Percentiles rank a stretch among this genome's conserved stretches.
Evolutionary conservation across 179 eudicot genomes (phyloP).

Genomic region (Corrigiola litoralis): DNA sequence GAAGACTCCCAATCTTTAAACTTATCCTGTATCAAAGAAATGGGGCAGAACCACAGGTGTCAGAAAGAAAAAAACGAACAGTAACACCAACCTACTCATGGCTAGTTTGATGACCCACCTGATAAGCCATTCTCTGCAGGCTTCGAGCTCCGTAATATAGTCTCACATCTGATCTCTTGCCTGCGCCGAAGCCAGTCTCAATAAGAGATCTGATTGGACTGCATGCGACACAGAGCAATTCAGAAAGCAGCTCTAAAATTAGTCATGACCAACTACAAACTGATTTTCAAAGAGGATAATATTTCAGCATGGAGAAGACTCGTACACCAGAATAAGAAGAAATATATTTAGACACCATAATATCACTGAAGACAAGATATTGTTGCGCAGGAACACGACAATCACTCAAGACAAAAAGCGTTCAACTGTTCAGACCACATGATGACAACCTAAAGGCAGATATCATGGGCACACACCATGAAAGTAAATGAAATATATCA

Average conservation of each 20-base stretch:
- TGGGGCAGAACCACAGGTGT: neutral
- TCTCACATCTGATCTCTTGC: conserved; percentile 84
- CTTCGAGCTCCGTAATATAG: conserved; percentile 92
- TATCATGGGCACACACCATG: too few relatives aligned
- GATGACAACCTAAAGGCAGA: too few relatives aligned
- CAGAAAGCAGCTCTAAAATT: neutral
- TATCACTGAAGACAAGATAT: too few relatives aligned
- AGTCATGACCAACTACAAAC: neutral
- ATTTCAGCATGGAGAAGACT: neutral
- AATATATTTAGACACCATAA: too few relatives aligned
- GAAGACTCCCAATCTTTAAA: conserved; percentile 87
- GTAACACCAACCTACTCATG: too few relatives aligned
- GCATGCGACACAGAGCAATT: conserved; percentile 28
- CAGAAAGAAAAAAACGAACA: neutral
- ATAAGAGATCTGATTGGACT: conserved; percentile 92
- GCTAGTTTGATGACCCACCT: conserved; percentile 59
- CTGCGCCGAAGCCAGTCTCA: conserved; percentile 77
- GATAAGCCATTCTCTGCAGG: conserved; percentile 92
- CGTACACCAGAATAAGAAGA: neutral
- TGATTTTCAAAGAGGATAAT: neutral
- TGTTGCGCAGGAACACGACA: too few relatives aligned
- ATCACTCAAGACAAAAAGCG: too few relatives aligned
- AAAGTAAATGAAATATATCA: too few relatives aligned
- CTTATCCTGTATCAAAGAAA: conserved; percentile 52
- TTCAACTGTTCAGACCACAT: too few relatives aligned